Percentiles rank a stretch among this genome's conserved stretches.
Conservation (phyloP, 352 stramenopile species). For the Phytophthora sp. region DNA sequence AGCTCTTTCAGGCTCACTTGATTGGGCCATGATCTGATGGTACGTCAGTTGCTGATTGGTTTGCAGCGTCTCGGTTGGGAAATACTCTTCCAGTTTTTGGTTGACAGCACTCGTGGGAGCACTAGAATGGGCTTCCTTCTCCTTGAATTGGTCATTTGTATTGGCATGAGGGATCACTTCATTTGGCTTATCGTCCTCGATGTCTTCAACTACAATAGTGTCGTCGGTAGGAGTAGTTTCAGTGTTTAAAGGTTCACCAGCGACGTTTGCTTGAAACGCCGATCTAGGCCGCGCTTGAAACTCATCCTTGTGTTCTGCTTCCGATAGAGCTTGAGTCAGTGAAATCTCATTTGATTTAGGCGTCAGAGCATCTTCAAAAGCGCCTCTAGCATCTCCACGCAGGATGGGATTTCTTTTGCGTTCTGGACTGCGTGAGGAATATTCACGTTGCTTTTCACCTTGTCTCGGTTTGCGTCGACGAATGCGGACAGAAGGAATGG, state of each 20-base stretch:
- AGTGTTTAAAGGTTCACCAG: not conserved
- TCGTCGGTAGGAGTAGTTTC: slow-evolving; percentile 7
- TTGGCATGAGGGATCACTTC: not conserved
- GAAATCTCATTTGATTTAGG: not conserved
- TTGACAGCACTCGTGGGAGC: not conserved
- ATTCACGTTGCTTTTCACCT: slow-evolving; percentile 29
- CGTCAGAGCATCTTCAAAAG: not conserved
- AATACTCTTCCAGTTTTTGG: not conserved
- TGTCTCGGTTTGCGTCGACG: slow-evolving; percentile 35
- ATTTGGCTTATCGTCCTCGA: slow-evolving; percentile 21
- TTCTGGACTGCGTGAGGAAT: slow-evolving; percentile 7
- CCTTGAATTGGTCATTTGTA: not conserved
- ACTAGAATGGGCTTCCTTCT: not conserved
- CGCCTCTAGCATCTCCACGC: not conserved
- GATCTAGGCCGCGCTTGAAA: not conserved
- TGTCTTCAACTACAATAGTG: slow-evolving; percentile 35
- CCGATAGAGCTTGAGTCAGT: not conserved
- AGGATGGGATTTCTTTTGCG: not conserved
- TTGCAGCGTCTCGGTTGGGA: not conserved
- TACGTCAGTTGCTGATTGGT: not conserved
- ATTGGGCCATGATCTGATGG: not conserved
- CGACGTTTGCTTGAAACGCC: not conserved
- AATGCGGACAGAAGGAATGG: slow-evolving; percentile 30
- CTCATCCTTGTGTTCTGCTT: slow-evolving; percentile 3
- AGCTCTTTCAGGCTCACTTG: not conserved